Percentiles rank a stretch among this genome's conserved stretches.
phyloP scores from a whole-genome alignment of 768 basidiomycete species.

The Leccinum fibrillosum region DNA sequence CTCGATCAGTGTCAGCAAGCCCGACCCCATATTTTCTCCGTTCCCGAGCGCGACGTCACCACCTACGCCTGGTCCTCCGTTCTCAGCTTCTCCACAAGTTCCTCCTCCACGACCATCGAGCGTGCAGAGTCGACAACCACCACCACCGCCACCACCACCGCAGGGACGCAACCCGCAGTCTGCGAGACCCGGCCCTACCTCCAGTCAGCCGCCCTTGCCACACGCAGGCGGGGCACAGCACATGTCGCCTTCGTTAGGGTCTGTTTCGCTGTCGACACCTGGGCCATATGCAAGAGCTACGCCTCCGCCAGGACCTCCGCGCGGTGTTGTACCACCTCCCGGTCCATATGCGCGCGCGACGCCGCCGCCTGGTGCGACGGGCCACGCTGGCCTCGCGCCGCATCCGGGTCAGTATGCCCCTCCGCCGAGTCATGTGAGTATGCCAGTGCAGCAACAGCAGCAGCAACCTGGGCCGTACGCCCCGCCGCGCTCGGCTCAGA shows the following conservation, averaged over 20 bases:
- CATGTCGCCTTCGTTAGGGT: constrained; percentile 26
- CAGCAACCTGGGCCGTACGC: constrained; percentile 27
- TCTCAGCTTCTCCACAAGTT: constrained; percentile 16
- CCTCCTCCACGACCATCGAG: constrained; percentile 54
- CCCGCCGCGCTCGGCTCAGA: constrained; percentile 17
- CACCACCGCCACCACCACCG: constrained; percentile 38
- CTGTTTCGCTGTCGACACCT: constrained; percentile 30
- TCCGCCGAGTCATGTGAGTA: constrained; percentile 11
- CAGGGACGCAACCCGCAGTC: constrained; percentile 35
- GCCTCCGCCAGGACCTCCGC: constrained; percentile 39
- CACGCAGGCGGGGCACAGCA: constrained; percentile 32
- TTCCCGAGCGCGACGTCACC: constrained; percentile 71
- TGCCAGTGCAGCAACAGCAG: constrained; percentile 14
- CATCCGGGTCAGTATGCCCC: constrained; percentile 29
- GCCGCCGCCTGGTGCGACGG: constrained; percentile 37
- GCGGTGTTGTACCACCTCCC: constrained; percentile 29
- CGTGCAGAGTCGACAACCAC: constrained; percentile 40
- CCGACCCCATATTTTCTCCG: constrained; percentile 76
- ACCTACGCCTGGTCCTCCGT: constrained; percentile 50
- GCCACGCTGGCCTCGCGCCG: constrained; percentile 27
- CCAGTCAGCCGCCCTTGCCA: constrained; percentile 38
- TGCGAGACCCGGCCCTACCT: constrained; percentile 22
- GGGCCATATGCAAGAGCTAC: constrained; percentile 38
- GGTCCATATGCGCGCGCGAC: constrained; percentile 37
- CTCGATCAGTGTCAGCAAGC: constrained; percentile 48